phyloP scores from a whole-genome alignment of 495 filamentous ascomycete genomes.

The Tuber aestivum region DNA sequence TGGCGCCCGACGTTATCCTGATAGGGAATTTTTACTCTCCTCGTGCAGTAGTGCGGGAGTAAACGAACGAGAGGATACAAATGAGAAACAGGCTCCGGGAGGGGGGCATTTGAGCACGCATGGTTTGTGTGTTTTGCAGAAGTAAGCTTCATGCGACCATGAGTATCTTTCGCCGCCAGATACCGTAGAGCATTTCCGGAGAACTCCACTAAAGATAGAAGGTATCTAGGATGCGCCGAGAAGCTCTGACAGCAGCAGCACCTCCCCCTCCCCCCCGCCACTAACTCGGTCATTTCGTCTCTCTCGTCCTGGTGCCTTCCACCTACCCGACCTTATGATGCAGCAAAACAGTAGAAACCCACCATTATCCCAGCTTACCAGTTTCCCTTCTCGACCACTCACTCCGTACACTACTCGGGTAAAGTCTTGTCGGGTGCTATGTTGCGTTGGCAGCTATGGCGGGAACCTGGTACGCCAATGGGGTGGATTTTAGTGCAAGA shows the following conservation, averaged over 20 bases:
- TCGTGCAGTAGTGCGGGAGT: neutral
- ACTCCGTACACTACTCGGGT: neutral
- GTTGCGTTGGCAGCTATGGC: no score
- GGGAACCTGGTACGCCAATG: no score
- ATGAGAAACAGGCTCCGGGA: neutral
- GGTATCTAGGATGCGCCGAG: neutral
- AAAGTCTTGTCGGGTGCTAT: no score
- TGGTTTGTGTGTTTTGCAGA: neutral
- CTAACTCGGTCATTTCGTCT: neutral
- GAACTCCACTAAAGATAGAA: neutral
- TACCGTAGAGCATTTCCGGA: neutral
- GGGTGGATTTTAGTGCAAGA: no score
- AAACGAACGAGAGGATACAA: neutral
- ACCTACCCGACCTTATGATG: neutral
- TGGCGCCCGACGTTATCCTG: neutral
- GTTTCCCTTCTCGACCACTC: neutral
- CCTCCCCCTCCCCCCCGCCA: no score
- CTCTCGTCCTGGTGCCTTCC: neutral
- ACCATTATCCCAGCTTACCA: neutral
- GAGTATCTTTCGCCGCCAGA: neutral
- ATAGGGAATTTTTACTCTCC: neutral
- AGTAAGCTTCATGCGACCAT: neutral
- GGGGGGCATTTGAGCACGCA: neutral
- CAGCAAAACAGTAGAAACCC: neutral
- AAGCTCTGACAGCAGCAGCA: neutral